These are phyloP conservation scores for Yamagishiella unicocca DNA, from an alignment of 139 green algal species.

Conservation along the genomic window DNA sequence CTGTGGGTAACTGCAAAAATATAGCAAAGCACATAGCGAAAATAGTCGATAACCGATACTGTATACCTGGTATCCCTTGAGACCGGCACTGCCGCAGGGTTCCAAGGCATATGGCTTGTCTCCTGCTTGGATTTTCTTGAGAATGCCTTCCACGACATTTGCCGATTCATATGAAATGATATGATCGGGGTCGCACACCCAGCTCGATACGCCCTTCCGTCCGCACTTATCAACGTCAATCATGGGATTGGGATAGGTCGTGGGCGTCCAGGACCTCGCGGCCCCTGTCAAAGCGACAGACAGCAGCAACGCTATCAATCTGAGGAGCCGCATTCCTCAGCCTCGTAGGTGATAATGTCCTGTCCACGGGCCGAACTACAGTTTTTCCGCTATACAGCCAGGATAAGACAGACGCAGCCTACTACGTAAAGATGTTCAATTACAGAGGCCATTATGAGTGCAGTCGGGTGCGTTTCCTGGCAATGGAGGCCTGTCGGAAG, in stretches of 20 bases:
- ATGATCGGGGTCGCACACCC: constrained; percentile 72
- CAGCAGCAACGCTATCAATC: background rate
- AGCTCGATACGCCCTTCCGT: constrained; percentile 23
- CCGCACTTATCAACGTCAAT: constrained; percentile 14
- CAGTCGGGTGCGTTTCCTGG: too few species aligned
- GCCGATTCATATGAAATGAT: constrained; percentile 51
- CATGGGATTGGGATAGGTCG: constrained; percentile 31
- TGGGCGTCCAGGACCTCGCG: background rate
- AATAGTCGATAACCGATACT: background rate
- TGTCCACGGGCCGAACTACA: too few species aligned
- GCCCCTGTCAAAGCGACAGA: background rate
- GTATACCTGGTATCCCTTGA: constrained; percentile 37
- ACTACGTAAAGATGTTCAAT: too few species aligned
- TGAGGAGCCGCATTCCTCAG: background rate
- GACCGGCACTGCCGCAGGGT: constrained; percentile 30
- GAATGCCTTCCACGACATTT: constrained; percentile 66
- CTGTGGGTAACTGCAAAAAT: too few species aligned
- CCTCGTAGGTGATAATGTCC: background rate
- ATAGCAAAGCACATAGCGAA: background rate
- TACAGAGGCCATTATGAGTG: too few species aligned
- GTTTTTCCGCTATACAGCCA: too few species aligned
- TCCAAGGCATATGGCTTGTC: constrained; percentile 54
- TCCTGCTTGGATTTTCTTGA: constrained; percentile 67
- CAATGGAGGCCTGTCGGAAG: too few species aligned
- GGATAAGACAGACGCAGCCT: too few species aligned